Percentiles rank a stretch among this genome's conserved stretches.
Conservation (phyloP, 2,329 filamentous ascomycete genomes). For the Fusarium subtropicale region DNA sequence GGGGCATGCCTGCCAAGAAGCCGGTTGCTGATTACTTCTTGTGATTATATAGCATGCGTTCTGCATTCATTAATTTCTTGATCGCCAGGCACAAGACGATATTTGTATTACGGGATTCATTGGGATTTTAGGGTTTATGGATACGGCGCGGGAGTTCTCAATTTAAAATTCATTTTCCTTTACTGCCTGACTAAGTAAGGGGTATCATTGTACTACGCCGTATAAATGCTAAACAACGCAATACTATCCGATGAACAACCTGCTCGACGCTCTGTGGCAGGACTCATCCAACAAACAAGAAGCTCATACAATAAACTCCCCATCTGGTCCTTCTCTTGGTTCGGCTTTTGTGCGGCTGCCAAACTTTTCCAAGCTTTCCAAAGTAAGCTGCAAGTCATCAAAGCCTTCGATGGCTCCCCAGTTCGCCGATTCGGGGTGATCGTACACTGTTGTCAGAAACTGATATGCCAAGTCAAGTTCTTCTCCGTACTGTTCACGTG, state of each 20-base stretch:
- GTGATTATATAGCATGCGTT: conserved; percentile 50
- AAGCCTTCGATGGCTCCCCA: conserved; percentile 31
- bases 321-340: conserved; percentile 12
- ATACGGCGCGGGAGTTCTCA: conserved; percentile 42
- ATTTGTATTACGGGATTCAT: conserved; percentile 39
- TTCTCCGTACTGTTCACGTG: background rate
- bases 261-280: background rate
- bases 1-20: conserved; percentile 99
- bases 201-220: conserved; percentile 31
- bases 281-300: background rate
- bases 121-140: conserved; percentile 37
- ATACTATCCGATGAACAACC: background rate
- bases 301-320: conserved; percentile 22
- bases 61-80: conserved; percentile 6
- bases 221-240: conserved; percentile 31
- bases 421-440: conserved; percentile 1
- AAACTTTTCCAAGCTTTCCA: conserved; percentile 19
- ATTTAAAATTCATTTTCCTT: conserved; percentile 26
- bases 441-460: conserved; percentile 21
- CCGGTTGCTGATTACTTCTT: conserved; percentile 98
- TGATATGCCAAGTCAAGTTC: background rate
- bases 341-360: conserved; percentile 2
- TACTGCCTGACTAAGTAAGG: conserved; percentile 26
- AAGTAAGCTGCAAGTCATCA: conserved; percentile 5
- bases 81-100: conserved; percentile 19